Evolutionary conservation across 2,329 filamentous ascomycete species (phyloP).

Genomic region (Nannizziopsis arthrosporioides): DNA sequence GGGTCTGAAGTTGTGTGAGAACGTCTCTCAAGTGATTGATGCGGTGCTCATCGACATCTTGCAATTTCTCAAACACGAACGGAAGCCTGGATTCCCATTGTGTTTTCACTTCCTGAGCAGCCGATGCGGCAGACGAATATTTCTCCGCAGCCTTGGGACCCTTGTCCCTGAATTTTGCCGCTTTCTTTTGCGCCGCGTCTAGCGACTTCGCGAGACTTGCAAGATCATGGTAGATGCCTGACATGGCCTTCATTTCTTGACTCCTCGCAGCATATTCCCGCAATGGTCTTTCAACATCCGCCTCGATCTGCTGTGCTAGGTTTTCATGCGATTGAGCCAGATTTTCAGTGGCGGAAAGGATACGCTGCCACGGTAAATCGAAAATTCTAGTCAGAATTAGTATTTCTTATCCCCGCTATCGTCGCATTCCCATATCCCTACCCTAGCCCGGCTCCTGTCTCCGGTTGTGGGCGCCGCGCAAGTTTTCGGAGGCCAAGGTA

Average conservation of each 20-base stretch:
- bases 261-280: slow-evolving; percentile 62
- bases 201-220: slow-evolving; percentile 70
- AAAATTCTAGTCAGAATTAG: slow-evolving; percentile 55
- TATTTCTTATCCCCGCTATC: slow-evolving; percentile 9
- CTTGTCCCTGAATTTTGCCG: slow-evolving; percentile 73
- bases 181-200: slow-evolving; percentile 69
- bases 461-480: slow-evolving; percentile 59
- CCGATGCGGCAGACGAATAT: slow-evolving; percentile 59
- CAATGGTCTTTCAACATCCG: slow-evolving; percentile 75
- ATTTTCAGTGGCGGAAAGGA: slow-evolving; percentile 65
- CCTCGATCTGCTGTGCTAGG: slow-evolving; percentile 70
- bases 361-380: slow-evolving; percentile 77
- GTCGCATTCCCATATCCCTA: slow-evolving; percentile 38
- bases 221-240: slow-evolving; percentile 70
- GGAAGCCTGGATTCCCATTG: slow-evolving; percentile 94
- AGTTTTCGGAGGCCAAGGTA: slow-evolving; percentile 71
- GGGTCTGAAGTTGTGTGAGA: slow-evolving; percentile 83
- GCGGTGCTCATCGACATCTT: slow-evolving; percentile 78
- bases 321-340: slow-evolving; percentile 74
- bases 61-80: slow-evolving; percentile 85
- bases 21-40: slow-evolving; percentile 82
- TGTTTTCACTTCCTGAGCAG: slow-evolving; percentile 63
- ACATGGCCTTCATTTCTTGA: slow-evolving; percentile 66
- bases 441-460: slow-evolving; percentile 73
- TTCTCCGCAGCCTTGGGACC: slow-evolving; percentile 62